These are phyloP conservation scores for Epicoccum nigrum DNA, from an alignment of 2,329 filamentous ascomycete species.

Conservation along the genomic window DNA sequence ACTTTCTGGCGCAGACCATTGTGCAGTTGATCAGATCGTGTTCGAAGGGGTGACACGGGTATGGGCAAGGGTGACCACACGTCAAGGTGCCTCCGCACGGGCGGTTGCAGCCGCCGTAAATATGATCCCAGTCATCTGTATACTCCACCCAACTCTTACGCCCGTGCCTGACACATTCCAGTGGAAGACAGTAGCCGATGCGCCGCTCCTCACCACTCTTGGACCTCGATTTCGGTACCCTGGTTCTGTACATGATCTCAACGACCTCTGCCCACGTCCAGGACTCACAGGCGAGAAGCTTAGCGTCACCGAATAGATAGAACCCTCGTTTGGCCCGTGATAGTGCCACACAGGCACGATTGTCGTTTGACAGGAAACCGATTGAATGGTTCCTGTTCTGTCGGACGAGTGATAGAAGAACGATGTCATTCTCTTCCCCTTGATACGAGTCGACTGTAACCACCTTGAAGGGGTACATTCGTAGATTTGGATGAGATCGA, in stretches of 20 bases:
- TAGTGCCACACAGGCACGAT: conserved; percentile 67
- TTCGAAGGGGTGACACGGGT: conserved; percentile 45
- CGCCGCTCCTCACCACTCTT: conserved; percentile 36
- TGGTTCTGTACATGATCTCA: conserved; percentile 51
- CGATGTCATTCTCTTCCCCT: conserved; percentile 72
- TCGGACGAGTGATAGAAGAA: conserved; percentile 80
- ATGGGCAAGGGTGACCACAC: conserved; percentile 43
- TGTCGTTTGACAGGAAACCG: conserved; percentile 74
- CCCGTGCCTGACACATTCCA: conserved; percentile 68
- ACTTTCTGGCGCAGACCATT: conserved; percentile 26
- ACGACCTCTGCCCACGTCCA: conserved; percentile 60
- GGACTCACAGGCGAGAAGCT: conserved; percentile 56
- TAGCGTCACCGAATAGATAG: conserved; percentile 81
- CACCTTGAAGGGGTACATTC: conserved; percentile 59
- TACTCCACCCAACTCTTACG: conserved; percentile 57
- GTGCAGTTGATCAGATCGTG: conserved; percentile 41
- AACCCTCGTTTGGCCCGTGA: conserved; percentile 78
- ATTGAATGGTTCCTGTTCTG: conserved; percentile 65
- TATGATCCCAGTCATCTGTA: conserved; percentile 34
- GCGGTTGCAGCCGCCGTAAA: conserved; percentile 41
- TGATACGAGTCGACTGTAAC: conserved; percentile 89
- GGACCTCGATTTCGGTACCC: conserved; percentile 36
- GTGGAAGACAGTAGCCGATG: conserved; percentile 61
- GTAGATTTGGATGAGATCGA: conserved; percentile 51
- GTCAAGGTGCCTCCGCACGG: conserved; percentile 37